These are phyloP conservation scores for Chlorella sorokiniana DNA, from an alignment of 139 green algal genomes.

Conservation along the genomic window DNA sequence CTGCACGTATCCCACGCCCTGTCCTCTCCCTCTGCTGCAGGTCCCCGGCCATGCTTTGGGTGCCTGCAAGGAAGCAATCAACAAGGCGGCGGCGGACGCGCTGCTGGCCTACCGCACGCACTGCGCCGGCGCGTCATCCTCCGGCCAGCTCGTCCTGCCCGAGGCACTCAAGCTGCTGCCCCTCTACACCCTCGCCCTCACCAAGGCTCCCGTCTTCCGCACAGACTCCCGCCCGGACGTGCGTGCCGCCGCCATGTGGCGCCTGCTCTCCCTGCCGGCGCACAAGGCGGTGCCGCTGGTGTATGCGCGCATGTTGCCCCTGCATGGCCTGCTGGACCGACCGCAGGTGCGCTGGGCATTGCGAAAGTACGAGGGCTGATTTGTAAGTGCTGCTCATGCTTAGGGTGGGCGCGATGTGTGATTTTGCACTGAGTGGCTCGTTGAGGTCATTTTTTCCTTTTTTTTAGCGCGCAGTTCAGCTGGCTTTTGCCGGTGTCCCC, in stretches of 20 bases:
- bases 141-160: conserved; percentile 89
- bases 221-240: conserved; percentile 40
- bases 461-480: not conserved
- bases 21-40: not conserved
- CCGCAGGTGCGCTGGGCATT: conserved; percentile 14
- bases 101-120: conserved; percentile 77
- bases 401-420: not conserved
- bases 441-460: not conserved
- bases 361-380: too few relatives aligned
- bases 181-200: conserved; percentile 77
- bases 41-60: conserved; percentile 49
- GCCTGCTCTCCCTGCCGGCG: conserved; percentile 65
- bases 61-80: conserved; percentile 63
- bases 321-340: conserved; percentile 44
- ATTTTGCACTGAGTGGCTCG: not conserved
- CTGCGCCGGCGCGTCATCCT: conserved; percentile 62
- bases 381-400: too few relatives aligned
- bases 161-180: conserved; percentile 93
- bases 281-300: conserved; percentile 60
- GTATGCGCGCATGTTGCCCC: conserved; percentile 68
- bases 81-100: conserved; percentile 49
- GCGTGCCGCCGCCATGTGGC: conserved; percentile 50
- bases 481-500: not conserved
- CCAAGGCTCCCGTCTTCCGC: conserved; percentile 77
- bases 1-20: not conserved